phyloP scores from a whole-genome alignment of 768 basidiomycete species.

The Sporobolomyces roseus region DNA sequence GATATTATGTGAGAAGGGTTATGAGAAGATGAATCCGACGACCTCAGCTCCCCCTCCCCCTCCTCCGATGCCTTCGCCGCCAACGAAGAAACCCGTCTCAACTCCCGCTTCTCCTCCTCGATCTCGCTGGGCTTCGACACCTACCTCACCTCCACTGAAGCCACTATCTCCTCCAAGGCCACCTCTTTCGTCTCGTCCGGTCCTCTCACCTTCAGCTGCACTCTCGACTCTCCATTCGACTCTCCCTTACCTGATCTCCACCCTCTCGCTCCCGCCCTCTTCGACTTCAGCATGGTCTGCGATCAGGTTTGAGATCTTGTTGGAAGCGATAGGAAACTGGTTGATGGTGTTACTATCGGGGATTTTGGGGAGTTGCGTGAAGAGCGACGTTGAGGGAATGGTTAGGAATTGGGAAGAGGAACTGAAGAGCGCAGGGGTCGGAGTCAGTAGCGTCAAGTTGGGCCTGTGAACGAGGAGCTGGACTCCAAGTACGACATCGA shows the following conservation, averaged over 20 bases:
- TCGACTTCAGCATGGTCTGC: conserved; percentile 4
- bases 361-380: background rate
- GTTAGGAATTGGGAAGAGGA: conserved; percentile 14
- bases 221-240: conserved; percentile 5
- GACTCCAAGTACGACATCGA: no score
- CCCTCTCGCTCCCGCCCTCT: background rate
- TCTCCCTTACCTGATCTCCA: conserved; percentile 1
- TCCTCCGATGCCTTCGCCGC: background rate
- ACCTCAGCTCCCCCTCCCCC: background rate
- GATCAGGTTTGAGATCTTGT: conserved; percentile 26
- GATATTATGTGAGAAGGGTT: conserved; percentile 6
- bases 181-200: no score
- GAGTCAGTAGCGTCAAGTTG: no score
- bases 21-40: background rate
- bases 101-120: conserved; percentile 1
- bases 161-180: no score
- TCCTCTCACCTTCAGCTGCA: background rate
- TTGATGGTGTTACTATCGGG: conserved; percentile 9
- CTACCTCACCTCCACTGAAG: no score
- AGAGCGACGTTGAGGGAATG: background rate
- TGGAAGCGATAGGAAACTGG: conserved; percentile 7
- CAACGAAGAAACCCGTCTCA: background rate
- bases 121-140: no score
- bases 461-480: no score
- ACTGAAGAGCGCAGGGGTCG: background rate